phyloP scores from a whole-genome alignment of 257 asterid species.

The Gynochthodes officinalis region DNA sequence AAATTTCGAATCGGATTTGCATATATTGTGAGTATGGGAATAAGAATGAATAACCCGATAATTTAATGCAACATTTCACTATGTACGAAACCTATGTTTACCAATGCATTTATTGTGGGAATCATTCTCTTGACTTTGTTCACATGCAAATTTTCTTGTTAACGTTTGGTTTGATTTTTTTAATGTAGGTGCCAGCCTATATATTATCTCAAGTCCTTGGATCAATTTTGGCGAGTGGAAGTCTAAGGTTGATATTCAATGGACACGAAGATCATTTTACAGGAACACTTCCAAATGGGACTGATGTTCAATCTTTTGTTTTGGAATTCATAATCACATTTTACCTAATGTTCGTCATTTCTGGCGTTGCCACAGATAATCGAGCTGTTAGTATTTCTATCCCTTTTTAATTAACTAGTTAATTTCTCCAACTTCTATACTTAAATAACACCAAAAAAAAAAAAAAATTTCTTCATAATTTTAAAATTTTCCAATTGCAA shows the following conservation, averaged over 20 bases:
- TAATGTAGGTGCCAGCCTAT: slow-evolving; percentile 65
- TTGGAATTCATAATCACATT: slow-evolving; percentile 81
- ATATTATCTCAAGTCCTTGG: slow-evolving; percentile 66
- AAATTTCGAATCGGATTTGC: too few relatives aligned
- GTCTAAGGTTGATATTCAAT: slow-evolving; percentile 59
- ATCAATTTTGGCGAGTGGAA: slow-evolving; percentile 75
- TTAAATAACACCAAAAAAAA: too few relatives aligned
- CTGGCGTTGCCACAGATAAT: slow-evolving; percentile 89
- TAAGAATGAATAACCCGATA: too few relatives aligned
- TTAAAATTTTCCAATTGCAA: too few relatives aligned
- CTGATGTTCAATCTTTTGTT: slow-evolving; percentile 55
- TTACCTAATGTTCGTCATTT: slow-evolving; percentile 87
- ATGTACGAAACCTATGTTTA: too few relatives aligned
- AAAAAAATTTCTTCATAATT: rapidly evolving
- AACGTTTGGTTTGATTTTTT: slow-evolving; percentile 7
- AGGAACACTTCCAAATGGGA: slow-evolving; percentile 68
- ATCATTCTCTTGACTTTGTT: background rate
- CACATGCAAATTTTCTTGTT: background rate
- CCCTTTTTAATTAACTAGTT: too few relatives aligned
- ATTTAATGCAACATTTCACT: too few relatives aligned
- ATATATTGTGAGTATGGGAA: too few relatives aligned
- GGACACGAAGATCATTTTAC: slow-evolving; percentile 64
- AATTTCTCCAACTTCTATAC: too few relatives aligned
- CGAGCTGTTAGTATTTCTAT: slow-evolving; percentile 57
- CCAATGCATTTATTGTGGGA: background rate